Conservation (phyloP, 1,284 basidiomycete genomes). For the Ganoderma multipileum region DNA sequence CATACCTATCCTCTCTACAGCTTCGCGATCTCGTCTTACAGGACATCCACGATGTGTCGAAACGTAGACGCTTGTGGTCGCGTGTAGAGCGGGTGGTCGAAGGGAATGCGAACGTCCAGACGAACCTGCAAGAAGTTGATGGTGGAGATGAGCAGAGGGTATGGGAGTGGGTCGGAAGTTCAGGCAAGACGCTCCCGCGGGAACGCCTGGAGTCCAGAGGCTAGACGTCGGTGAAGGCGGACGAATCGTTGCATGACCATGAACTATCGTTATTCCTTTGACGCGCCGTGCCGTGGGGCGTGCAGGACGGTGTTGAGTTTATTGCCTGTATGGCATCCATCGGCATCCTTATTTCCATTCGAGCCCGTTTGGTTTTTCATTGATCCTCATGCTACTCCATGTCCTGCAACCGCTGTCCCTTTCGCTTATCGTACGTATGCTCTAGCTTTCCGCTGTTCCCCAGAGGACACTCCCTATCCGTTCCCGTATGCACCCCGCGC, state of each 20-base stretch:
- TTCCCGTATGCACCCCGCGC: constrained; percentile 6
- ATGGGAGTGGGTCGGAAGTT: constrained; percentile 81
- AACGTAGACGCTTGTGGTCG: constrained; percentile 82
- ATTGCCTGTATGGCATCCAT: constrained; percentile 7
- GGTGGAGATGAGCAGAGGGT: constrained; percentile 90
- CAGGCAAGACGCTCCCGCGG: constrained; percentile 40
- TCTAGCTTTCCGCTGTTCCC: constrained; percentile 8
- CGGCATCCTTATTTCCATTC: neutral
- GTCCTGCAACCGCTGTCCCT: constrained; percentile 16
- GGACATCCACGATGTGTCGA: constrained; percentile 76
- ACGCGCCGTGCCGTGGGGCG: neutral
- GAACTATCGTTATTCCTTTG: neutral
- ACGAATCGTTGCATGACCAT: constrained; percentile 34
- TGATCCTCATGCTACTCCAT: constrained; percentile 11
- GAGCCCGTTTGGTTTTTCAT: constrained; percentile 6
- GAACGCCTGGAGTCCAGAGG: constrained; percentile 27
- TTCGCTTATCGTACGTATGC: constrained; percentile 8
- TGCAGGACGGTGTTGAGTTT: constrained; percentile 10
- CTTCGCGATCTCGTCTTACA: constrained; percentile 91
- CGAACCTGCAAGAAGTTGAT: constrained; percentile 85
- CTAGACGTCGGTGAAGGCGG: constrained; percentile 33
- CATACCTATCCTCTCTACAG: constrained; percentile 89
- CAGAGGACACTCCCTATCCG: constrained; percentile 7
- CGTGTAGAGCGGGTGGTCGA: constrained; percentile 90
- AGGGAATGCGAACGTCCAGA: constrained; percentile 92